Base-by-base conservation (phyloP, 192 early-diverging fungal species). In the Podila epigama region DNA sequence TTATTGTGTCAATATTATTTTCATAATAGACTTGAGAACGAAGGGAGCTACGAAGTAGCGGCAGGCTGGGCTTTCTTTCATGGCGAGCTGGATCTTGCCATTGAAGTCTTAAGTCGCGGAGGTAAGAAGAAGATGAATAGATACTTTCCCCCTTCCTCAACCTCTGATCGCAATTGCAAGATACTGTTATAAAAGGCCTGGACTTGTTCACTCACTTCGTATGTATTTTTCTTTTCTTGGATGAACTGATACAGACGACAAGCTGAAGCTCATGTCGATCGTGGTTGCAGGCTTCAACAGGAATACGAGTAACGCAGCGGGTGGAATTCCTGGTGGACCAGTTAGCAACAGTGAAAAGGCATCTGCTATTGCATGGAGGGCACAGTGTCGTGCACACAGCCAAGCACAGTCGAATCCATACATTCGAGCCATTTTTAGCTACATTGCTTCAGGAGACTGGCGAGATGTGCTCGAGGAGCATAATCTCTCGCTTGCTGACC, bases 51-150 rank as follows among this genome's bases (percentile, higher is more conserved):
- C 66, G 95, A 95, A 55, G 89, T 90, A 48, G 96, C 97, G 1
- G 96, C 97, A 7, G 95, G 89, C 15, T 89, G 88, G 84, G 92
- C 95, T 4, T 86, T 99, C 51, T 95, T 99, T 57, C 90, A 95
- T 79, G 91, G 90, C 41, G 79, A 89, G 61, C 82, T 90, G 22
- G 88, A 87, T 66, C 85, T 94, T 44, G 92, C 93, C 10, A 85
- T 97, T 20, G 75, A 87, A 70, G 84, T 90, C 9, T 69, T 95
- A n/a, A 82, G 86, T 36, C 71, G 75, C 25, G 60, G 64, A 66
- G 85, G 86, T 73, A 67, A n/a, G 63, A 33, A 22, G 9, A 12
- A 44, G 29, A 4, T 4, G 18, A 55, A n/a, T 20, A 31, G 11
- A 35, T 1, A 12, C 1, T 29, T 27, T 39, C 22, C 3, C 50